A percentile compares a stretch with the other conserved stretches of the same genome.
These are phyloP conservation scores for Wilcoxina mikolae DNA, from an alignment of 495 filamentous ascomycete genomes.

Conservation along the genomic window DNA sequence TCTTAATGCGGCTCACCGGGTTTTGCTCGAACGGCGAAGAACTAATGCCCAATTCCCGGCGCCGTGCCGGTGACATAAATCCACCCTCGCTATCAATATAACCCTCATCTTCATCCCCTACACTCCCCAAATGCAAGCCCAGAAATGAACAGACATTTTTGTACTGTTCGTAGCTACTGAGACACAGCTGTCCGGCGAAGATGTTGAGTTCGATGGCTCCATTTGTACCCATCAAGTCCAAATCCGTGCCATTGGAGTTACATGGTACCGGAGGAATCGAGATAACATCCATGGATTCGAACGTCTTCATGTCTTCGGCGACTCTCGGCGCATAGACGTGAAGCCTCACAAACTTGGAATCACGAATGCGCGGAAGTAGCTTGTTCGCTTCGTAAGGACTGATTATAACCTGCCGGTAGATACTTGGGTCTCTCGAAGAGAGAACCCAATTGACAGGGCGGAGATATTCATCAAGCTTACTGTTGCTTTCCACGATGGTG, in stretches of 20 bases:
- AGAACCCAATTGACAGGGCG: constrained; percentile 48
- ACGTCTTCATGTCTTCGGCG: constrained; percentile 31
- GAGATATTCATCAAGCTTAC: constrained; percentile 36
- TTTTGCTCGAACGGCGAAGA: constrained; percentile 3
- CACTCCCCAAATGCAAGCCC: constrained; percentile 27
- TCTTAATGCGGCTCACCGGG: constrained; percentile 8
- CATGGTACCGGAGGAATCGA: constrained; percentile 29
- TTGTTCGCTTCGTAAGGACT: constrained; percentile 49
- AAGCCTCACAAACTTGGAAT: constrained; percentile 31
- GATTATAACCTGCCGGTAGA: constrained; percentile 45
- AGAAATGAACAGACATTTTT: constrained; percentile 39
- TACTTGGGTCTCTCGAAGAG: constrained; percentile 7
- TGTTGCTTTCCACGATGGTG: constrained; percentile 33
- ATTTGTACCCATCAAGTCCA: constrained; percentile 11
- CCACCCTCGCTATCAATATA: constrained; percentile 6
- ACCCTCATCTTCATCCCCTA: background rate
- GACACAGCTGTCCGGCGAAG: constrained; percentile 54
- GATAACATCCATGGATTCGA: constrained; percentile 40
- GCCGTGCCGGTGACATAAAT: constrained; percentile 3
- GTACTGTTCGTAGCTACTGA: constrained; percentile 42
- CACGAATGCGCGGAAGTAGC: constrained; percentile 33
- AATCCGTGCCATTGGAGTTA: constrained; percentile 13
- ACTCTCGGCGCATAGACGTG: constrained; percentile 46
- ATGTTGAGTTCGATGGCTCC: constrained; percentile 41
- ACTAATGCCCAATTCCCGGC: constrained; percentile 1